Base-by-base conservation (phyloP, 805 yeast species). In the Candida corydali region DNA sequence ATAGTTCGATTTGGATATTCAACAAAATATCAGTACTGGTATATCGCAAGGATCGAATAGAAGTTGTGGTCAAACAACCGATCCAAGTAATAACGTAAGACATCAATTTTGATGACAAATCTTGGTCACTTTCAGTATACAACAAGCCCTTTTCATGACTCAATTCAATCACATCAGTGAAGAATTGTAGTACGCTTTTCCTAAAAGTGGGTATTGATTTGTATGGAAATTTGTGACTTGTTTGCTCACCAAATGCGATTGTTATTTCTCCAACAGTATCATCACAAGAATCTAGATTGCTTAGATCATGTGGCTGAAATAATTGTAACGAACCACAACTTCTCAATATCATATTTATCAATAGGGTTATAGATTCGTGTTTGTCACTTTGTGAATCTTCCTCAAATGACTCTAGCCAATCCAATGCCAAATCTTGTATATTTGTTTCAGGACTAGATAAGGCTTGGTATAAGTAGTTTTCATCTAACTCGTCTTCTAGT, bases 231-330 rank as follows among this genome's bases (percentile, higher is more conserved):
- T 85, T 93, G 49, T 82, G 89, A 26, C 66, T 51, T 36, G 68
- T 67, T 55, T 84, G 89, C 10, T 65, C 63, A 37, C 72, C 65
- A 46, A 85, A 84, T 30, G 75, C 59, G 14, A 76, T 64, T 43
- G 84, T 83, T 18, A 88, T 59, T 55, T 86, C 95, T 3, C 73
- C 78, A 8, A 86, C 74, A 0, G 96, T 85, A 24, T 80, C 83
- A 11, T 73, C 64, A 0, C 93, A 84, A 6, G 85, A 75, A 28
- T 83, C 88, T 36, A 74, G 65, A 49, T 79, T 80, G 17, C 65
- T 67, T 34, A 86, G 79, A 54, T 88, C 96, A 55, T 89, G 95
- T 18, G 77, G 75, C 41, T 80, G 80, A 8, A 86, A 74, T 17
- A 73, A 75, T 2, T 78, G 67, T 15, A 76, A 68, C 34, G 88